phyloP scores from a whole-genome alignment of 192 early-diverging fungal species.

The Coemansia sp. region DNA sequence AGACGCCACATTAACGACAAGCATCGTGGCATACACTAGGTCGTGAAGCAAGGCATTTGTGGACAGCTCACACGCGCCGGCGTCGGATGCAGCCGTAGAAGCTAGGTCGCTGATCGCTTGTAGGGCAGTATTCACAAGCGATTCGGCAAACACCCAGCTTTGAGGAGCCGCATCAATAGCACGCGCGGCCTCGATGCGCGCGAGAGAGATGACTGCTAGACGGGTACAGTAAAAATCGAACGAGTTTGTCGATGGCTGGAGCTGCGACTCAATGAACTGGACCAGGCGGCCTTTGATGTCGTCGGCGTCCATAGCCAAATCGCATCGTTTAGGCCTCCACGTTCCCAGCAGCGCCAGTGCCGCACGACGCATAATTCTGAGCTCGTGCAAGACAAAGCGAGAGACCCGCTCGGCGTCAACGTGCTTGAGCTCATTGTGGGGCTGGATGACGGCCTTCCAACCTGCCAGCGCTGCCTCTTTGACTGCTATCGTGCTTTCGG shows the following conservation, averaged over 20 bases:
- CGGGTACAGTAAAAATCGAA: conserved; percentile 20
- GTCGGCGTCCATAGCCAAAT: neutral
- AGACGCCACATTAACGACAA: conserved; percentile 29
- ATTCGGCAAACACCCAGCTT: conserved; percentile 35
- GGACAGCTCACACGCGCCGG: neutral
- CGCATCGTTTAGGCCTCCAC: conserved; percentile 19
- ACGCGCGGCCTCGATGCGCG: conserved; percentile 25
- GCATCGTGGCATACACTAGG: conserved; percentile 29
- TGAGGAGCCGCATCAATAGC: neutral
- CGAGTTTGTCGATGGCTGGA: neutral
- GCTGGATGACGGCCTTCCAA: conserved; percentile 38
- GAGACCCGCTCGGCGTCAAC: conserved; percentile 39
- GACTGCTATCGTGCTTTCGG: conserved; percentile 26
- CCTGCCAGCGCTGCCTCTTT: conserved; percentile 33
- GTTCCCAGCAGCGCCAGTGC: conserved; percentile 35
- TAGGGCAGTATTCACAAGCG: neutral
- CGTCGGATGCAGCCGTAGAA: neutral
- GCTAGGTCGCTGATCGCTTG: neutral
- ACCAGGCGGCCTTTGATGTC: conserved; percentile 26
- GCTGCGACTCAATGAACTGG: conserved; percentile 8
- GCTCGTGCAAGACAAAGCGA: conserved; percentile 16
- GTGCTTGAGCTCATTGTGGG: conserved; percentile 39
- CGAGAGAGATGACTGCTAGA: conserved; percentile 28
- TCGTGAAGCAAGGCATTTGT: neutral
- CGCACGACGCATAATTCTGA: conserved; percentile 16